Evolutionary conservation across 345 rosid species (phyloP), one percentile per base, ranked within the genome.

Genomic region (Salix caprea): DNA sequence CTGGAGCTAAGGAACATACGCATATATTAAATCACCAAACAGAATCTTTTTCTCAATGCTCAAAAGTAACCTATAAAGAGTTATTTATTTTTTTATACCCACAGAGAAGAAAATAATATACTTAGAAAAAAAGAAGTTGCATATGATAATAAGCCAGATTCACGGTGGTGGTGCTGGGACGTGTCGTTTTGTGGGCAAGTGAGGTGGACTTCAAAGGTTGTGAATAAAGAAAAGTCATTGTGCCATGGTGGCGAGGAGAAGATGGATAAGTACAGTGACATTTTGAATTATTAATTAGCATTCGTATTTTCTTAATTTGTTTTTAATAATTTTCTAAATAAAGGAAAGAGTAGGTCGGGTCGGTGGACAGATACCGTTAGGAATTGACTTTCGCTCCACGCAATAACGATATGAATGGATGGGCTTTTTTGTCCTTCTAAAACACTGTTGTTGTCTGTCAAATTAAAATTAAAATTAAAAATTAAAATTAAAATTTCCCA

Each of bases 341-440:
- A 44, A 13, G 56, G 14, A 69, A 50, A 60, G 69, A 62, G 81
- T 78, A 79, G 94, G 94, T 92, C 96, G 94, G 93, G 96, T 89
- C 90, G 97, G 93, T 90, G 89, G 91, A 81, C 85, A 77, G 91
- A 89, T 87, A 88, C 94, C 89, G 93, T 92, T 92, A 78, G 85
- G 88, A 83, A 85, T 90, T 91, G 93, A 90, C 97, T 91, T 91
- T 82, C 56, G 74, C 79, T 80, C 78, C 83, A 87, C 90, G 87
- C 85, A 83, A 87, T 76, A 77, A 79, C 85, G 85, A 80, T 73
- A 74, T 16, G 23, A 32, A 19, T 77, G 64, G 73, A 67, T 81
- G 69, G 83, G 23, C 90, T 7, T 52, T 87, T 78, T 77, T 81
- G 83, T 85, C 91, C 88, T 36, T 69, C 13, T 40, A 10, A 10